These are phyloP conservation scores for Myochromella boudieri DNA, from an alignment of 768 basidiomycete species.

Conservation along the genomic window DNA sequence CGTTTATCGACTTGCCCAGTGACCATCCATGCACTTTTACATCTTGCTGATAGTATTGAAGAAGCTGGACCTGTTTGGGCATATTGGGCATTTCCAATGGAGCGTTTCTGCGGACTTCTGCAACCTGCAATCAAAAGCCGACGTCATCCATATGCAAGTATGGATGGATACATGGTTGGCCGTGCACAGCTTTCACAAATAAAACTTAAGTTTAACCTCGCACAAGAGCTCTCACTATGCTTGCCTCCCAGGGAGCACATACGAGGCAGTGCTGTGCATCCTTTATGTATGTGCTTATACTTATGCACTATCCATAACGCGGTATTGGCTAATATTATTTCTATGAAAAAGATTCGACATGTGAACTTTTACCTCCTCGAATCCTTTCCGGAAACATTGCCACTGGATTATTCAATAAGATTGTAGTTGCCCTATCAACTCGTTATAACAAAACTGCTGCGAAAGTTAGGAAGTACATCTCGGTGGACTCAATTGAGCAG, in stretches of 20 bases:
- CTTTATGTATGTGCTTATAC: background rate
- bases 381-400: background rate
- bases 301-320: too few species aligned
- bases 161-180: slow-evolving; percentile 27
- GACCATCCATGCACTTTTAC: slow-evolving; percentile 33
- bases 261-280: too few species aligned
- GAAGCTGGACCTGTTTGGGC: slow-evolving; percentile 35
- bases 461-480: slow-evolving; percentile 11
- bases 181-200: slow-evolving; percentile 32
- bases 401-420: slow-evolving; percentile 10
- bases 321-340: background rate
- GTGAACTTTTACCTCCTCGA: slow-evolving; percentile 26
- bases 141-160: slow-evolving; percentile 28
- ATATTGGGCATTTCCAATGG: slow-evolving; percentile 39
- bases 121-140: slow-evolving; percentile 25
- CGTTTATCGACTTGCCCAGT: slow-evolving; percentile 27
- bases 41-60: slow-evolving; percentile 31
- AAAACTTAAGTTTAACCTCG: slow-evolving; percentile 23
- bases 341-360: slow-evolving; percentile 23
- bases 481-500: slow-evolving; percentile 13
- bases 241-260: too few species aligned
- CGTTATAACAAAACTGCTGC: slow-evolving; percentile 7
- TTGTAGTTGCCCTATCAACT: slow-evolving; percentile 22
- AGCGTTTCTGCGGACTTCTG: slow-evolving; percentile 34
- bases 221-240: slow-evolving; percentile 23